These are phyloP conservation scores for Corymbia maculata DNA, from an alignment of 345 rosid species.

Conservation along the genomic window DNA sequence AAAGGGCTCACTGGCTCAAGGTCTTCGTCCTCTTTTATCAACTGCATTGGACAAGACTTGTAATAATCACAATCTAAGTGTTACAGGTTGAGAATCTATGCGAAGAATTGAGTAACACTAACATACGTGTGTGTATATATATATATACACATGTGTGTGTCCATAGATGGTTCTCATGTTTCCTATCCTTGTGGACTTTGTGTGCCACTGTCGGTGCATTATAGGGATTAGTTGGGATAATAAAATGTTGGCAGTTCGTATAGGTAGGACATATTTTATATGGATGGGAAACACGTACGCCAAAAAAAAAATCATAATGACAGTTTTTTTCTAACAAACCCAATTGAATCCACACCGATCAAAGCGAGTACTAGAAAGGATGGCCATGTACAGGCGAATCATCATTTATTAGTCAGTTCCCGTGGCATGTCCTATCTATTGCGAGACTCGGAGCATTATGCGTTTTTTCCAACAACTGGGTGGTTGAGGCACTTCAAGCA, in stretches of 20 bases:
- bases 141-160: neutral
- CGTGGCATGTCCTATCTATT: no score
- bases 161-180: neutral
- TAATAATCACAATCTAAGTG: neutral
- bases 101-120: neutral
- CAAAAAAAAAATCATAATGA: no score
- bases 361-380: no score
- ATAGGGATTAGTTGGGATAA: neutral
- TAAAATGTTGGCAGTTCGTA: neutral
- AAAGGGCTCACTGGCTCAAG: slow-evolving; percentile 26
- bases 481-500: no score
- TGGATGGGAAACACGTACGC: no score
- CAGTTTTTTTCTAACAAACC: no score
- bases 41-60: neutral
- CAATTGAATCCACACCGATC: no score
- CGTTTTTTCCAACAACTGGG: no score
- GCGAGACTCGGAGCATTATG: no score
- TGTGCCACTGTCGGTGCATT: neutral
- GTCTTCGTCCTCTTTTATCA: neutral
- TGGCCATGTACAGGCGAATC: no score
- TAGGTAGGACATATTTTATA: no score
- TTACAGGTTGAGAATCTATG: neutral
- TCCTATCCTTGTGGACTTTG: neutral
- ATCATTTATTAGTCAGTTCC: no score
- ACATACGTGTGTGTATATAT: neutral